Conservation (phyloP, 2,329 filamentous ascomycete genomes). For the Fusarium setosum region DNA sequence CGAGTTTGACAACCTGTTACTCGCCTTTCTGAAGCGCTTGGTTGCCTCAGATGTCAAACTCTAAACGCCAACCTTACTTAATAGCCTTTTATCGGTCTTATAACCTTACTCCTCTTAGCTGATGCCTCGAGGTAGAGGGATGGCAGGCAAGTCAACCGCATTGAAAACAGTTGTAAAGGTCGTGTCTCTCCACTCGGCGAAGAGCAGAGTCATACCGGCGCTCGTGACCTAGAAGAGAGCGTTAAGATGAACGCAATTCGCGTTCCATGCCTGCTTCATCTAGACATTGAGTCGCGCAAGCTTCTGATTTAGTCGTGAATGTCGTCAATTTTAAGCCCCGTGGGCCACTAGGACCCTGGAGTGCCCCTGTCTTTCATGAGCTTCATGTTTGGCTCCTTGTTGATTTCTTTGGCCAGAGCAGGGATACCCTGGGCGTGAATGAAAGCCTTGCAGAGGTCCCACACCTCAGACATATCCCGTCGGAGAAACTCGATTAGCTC, state of each 20-base stretch:
- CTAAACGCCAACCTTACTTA: too few relatives aligned
- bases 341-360: neutral
- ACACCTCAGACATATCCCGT: neutral
- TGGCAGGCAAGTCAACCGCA: too few relatives aligned
- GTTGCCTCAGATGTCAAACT: too few relatives aligned
- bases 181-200: neutral
- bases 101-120: too few relatives aligned
- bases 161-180: too few relatives aligned
- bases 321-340: neutral
- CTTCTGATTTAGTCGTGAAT: neutral
- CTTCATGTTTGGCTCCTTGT: neutral
- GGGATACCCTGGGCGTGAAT: constrained; percentile 1
- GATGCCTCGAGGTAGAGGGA: too few relatives aligned
- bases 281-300: neutral
- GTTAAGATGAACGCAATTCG: neutral
- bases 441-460: constrained; percentile 4
- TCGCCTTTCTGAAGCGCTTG: too few relatives aligned
- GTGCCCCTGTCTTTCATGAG: neutral
- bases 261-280: neutral
- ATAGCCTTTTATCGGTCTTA: too few relatives aligned
- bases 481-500: neutral
- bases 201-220: neutral
- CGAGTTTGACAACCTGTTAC: too few relatives aligned
- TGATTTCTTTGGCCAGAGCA: neutral
- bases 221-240: neutral